Base-by-base conservation (phyloP, 23 red algal genomes). In the Chondrus crispus region DNA sequence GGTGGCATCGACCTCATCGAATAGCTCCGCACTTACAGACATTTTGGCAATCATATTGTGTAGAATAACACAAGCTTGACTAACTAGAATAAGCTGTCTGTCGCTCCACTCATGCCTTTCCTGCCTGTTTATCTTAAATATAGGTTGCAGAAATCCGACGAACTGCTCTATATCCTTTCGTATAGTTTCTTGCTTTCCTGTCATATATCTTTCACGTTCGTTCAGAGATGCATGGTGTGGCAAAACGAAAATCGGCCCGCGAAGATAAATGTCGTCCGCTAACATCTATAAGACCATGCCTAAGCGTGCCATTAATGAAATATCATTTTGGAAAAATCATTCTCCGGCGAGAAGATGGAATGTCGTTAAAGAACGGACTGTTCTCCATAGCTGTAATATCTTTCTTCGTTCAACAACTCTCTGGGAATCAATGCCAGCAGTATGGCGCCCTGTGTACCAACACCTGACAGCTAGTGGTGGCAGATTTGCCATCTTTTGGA, bases 371-470 rank as follows among this genome's bases (percentile, higher is more conserved):
- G 20, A 82, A 36, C 24, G 78, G 36, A 47, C 9, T 77, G 78
- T 82, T 53, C 19, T 9, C 39, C 22, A 82, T 40, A 18, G 55
- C 78, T 36, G 78, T 82, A 28, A 52, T 35, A 2, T 83, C 78
- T 55, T 66, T 83, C 9, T 62, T 83, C 14, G 78, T 83, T 14
- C 78, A 40, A 38, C 0, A 35, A 29, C 78, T 53, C 18, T 47
- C 78, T 13, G 78, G 37, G 13, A 83, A 83, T 0, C 47, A 83
- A 35, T 83, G 78, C 78, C 78, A 83, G 47, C 39, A 66, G 1
- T 52, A 83, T 6, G 57, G 78, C n/a, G 29, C 52, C 51, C 38
- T 20, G 16, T 83, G 18, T 33, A 0, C 39, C 35, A 46, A 49
- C 39, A 47, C 78, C 13, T 83, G 13, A 18, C 39, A 46, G 22